Evolutionary conservation across 768 basidiomycete genomes (phyloP).

Genomic region (Hericium erinaceus): DNA sequence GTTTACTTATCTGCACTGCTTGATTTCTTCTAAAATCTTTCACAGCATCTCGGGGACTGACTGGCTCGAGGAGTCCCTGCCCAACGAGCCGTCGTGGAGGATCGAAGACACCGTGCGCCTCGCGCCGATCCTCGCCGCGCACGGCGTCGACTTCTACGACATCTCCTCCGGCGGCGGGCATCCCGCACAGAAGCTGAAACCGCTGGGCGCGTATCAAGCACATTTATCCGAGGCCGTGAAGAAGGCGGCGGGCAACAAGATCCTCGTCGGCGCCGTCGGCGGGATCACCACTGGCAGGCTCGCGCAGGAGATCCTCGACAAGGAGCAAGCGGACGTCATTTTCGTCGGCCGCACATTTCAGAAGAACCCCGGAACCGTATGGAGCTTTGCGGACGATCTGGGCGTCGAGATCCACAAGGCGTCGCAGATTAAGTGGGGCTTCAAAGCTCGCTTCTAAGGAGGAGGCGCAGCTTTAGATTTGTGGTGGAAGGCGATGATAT

Average conservation of each 20-base stretch:
- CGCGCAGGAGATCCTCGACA: conserved; percentile 48
- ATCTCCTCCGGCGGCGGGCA: conserved; percentile 58
- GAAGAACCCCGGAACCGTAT: conserved; percentile 45
- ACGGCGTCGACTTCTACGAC: conserved; percentile 71
- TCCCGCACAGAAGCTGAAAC: conserved; percentile 22
- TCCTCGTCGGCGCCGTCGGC: conserved; percentile 45
- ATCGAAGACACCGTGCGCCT: conserved; percentile 58
- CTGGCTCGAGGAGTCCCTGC: conserved; percentile 52
- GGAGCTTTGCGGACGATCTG: conserved; percentile 48
- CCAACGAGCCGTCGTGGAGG: conserved; percentile 58
- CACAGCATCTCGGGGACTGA: conserved; percentile 61
- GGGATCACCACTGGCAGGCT: conserved; percentile 43
- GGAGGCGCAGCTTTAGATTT: no score
- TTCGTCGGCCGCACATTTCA: conserved; percentile 35
- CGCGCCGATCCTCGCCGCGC: conserved; percentile 46
- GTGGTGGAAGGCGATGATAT: no score
- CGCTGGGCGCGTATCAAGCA: conserved; percentile 39
- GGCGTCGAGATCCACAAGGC: conserved; percentile 37
- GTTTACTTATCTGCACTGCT: not conserved
- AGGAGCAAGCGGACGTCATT: conserved; percentile 48
- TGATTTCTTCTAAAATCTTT: conserved; percentile 5
- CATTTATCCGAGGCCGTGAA: conserved; percentile 48
- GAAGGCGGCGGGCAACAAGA: conserved; percentile 26
- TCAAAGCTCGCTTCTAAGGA: conserved; percentile 17
- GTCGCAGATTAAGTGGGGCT: conserved; percentile 49